These are phyloP conservation scores for Saccharomycopsis sp. DNA, from an alignment of 805 yeast species.

Conservation along the genomic window DNA sequence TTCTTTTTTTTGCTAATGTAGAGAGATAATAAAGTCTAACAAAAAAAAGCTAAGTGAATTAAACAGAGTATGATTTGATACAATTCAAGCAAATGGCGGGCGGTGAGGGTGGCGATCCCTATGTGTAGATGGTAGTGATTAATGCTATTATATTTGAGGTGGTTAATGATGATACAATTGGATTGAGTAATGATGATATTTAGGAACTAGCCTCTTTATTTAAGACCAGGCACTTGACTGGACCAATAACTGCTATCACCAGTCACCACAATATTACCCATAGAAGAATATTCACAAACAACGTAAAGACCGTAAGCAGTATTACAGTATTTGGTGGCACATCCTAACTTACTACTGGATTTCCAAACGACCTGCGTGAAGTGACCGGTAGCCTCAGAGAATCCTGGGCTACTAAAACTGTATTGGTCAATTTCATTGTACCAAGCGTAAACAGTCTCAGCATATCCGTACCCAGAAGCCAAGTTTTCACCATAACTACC, in stretches of 20 bases:
- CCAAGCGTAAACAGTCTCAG: conserved; percentile 67
- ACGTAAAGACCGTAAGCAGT: conserved; percentile 44
- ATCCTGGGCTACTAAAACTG: conserved; percentile 43
- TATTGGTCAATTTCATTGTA: conserved; percentile 55
- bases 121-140: neutral
- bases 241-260: neutral
- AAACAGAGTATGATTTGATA: neutral
- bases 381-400: conserved; percentile 54
- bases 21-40: neutral
- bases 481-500: conserved; percentile 74
- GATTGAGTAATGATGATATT: no score
- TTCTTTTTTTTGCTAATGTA: neutral
- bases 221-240: conserved; percentile 1
- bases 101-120: neutral
- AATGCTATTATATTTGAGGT: neutral
- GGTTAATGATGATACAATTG: neutral
- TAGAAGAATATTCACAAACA: conserved; percentile 68
- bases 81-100: neutral
- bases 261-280: conserved; percentile 59
- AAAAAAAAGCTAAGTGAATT: neutral
- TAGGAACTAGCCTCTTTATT: neutral
- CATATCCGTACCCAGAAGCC: conserved; percentile 59
- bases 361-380: conserved; percentile 81
- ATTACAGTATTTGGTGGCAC: conserved; percentile 60
- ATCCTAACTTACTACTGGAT: conserved; percentile 54